phyloP scores from a whole-genome alignment of 495 filamentous ascomycete genomes.

The Aspergillus egyptiacus region DNA sequence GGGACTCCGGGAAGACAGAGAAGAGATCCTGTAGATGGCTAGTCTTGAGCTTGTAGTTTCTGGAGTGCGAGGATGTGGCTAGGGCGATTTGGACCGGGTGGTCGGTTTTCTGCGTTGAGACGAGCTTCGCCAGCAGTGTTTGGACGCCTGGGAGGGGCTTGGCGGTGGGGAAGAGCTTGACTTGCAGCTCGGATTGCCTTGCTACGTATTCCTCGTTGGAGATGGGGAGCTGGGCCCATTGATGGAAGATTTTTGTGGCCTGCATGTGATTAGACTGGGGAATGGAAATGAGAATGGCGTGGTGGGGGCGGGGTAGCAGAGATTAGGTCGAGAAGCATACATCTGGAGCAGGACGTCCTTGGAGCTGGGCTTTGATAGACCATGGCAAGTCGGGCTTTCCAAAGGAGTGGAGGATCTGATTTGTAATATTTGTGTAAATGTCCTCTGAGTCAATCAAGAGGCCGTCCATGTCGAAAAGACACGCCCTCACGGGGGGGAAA shows the following conservation, averaged over 20 bases:
- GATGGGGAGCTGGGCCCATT: conserved; percentile 88
- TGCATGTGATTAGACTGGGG: neutral
- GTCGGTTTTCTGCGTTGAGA: conserved; percentile 34
- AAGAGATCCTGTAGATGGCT: conserved; percentile 69
- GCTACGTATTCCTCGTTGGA: conserved; percentile 53
- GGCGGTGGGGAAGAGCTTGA: conserved; percentile 62
- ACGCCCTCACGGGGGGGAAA: conserved; percentile 76
- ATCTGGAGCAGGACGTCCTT: conserved; percentile 79
- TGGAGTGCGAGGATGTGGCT: conserved; percentile 67
- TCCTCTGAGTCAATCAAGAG: conserved; percentile 93
- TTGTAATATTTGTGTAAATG: conserved; percentile 77
- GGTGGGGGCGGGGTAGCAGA: neutral
- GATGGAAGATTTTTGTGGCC: conserved; percentile 53
- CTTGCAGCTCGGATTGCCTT: conserved; percentile 56
- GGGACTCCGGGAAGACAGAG: conserved; percentile 56
- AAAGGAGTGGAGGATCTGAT: conserved; percentile 70
- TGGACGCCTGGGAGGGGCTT: conserved; percentile 74
- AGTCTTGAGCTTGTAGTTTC: conserved; percentile 78
- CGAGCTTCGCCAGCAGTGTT: conserved; percentile 53
- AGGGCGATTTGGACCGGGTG: conserved; percentile 71
- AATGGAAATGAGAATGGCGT: neutral
- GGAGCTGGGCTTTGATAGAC: conserved; percentile 88
- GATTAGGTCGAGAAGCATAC: conserved; percentile 27
- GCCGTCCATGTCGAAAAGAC: conserved; percentile 98
- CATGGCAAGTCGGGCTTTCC: conserved; percentile 71